Conservation (phyloP, 192 early-diverging fungal genomes). For the Umbelopsis ramanniana region DNA sequence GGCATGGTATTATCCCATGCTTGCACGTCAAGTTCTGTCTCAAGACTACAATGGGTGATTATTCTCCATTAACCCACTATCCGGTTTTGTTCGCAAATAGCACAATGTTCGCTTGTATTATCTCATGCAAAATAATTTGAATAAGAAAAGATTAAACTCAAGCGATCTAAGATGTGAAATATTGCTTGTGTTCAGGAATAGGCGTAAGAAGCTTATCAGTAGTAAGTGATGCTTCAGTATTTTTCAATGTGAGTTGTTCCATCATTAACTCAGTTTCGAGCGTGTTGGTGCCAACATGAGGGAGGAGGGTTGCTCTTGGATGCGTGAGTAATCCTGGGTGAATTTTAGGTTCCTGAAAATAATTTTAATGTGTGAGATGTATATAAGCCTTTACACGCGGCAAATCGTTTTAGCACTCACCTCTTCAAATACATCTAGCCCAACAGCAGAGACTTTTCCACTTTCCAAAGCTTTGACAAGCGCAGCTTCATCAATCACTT, state of each 20-base stretch:
- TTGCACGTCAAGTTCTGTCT: no score
- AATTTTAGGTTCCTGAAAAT: conserved; percentile 47
- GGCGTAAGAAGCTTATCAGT: conserved; percentile 40
- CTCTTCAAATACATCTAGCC: conserved; percentile 38
- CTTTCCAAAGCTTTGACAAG: conserved; percentile 52
- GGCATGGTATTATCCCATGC: no score
- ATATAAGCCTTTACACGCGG: neutral
- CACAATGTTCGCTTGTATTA: no score
- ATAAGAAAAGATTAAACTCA: no score
- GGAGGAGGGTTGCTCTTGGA: conserved; percentile 47
- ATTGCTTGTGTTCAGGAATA: conserved; percentile 39
- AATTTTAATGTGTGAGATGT: conserved; percentile 22
- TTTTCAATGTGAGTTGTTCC: conserved; percentile 48
- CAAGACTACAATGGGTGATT: no score
- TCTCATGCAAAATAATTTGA: no score
- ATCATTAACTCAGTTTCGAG: conserved; percentile 48
- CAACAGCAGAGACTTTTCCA: conserved; percentile 47
- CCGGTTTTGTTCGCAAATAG: no score
- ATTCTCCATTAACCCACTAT: no score
- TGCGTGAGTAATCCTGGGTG: conserved; percentile 47
- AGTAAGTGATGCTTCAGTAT: conserved; percentile 39
- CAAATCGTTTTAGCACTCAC: neutral
- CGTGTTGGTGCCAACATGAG: conserved; percentile 53
- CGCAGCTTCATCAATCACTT: conserved; percentile 53
- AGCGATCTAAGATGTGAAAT: neutral